Evolutionary conservation across 1,284 basidiomycete genomes (phyloP).

Genomic region (Moesziomyces globuligerus): DNA sequence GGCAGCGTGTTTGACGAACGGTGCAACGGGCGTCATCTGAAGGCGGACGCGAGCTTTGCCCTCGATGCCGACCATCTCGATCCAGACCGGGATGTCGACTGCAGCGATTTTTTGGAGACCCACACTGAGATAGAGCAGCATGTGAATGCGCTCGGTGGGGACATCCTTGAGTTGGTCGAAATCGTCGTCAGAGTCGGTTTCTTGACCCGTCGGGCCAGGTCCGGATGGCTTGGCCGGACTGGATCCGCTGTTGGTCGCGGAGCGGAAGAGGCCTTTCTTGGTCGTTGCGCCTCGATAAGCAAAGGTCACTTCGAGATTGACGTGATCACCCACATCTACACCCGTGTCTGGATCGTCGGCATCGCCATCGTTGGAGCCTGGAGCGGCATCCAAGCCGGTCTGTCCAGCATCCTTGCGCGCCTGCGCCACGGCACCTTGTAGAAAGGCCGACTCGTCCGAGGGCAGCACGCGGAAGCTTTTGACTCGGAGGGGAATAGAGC

Average conservation of each 20-base stretch:
- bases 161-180: constrained; percentile 30
- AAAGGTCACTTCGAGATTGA: constrained; percentile 60
- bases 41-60: constrained; percentile 62
- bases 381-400: background rate
- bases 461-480: constrained; percentile 53
- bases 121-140: constrained; percentile 58
- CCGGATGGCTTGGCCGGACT: constrained; percentile 20
- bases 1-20: constrained; percentile 61
- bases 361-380: constrained; percentile 2
- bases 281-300: constrained; percentile 48
- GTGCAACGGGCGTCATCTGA: constrained; percentile 56
- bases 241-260: constrained; percentile 17
- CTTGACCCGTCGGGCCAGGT: constrained; percentile 14
- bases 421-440: constrained; percentile 29
- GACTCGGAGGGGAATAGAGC: constrained; percentile 52
- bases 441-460: constrained; percentile 40
- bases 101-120: constrained; percentile 63
- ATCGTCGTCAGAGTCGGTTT: constrained; percentile 18
- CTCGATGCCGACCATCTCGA: constrained; percentile 61
- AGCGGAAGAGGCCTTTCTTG: constrained; percentile 34
- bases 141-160: constrained; percentile 49
- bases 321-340: constrained; percentile 56
- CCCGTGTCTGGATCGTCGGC: constrained; percentile 19
- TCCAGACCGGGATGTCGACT: constrained; percentile 61
- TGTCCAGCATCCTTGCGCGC: constrained; percentile 32